Conservation (phyloP, 129 eudicot species). For the Kitagawia praeruptora region DNA sequence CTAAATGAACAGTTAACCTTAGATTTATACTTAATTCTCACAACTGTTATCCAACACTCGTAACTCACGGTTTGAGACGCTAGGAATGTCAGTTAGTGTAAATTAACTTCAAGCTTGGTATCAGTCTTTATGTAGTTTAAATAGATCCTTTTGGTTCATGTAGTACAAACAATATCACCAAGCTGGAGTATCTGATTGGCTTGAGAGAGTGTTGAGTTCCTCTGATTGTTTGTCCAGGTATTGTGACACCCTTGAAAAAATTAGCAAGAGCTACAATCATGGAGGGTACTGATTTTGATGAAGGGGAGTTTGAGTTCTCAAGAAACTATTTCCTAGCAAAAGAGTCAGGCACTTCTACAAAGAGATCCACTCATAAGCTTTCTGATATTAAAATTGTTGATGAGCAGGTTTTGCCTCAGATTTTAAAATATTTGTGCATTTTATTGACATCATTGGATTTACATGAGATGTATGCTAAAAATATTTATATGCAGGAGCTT, state of each 20-base stretch:
- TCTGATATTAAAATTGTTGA: constrained; percentile 72
- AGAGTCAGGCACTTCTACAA: constrained; percentile 60
- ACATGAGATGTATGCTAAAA: background rate
- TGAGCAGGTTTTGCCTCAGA: constrained; percentile 44
- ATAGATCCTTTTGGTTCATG: background rate
- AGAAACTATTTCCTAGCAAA: constrained; percentile 87
- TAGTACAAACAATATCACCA: background rate
- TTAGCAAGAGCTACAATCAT: constrained; percentile 21
- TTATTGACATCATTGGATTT: background rate
- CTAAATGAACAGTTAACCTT: background rate
- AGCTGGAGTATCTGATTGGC: background rate
- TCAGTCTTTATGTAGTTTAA: background rate
- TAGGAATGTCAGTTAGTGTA: background rate
- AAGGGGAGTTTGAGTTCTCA: constrained; percentile 82
- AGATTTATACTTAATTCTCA: background rate
- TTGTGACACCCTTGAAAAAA: background rate
- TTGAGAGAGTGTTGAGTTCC: background rate
- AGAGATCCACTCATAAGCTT: constrained; percentile 65
- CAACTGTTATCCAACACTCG: background rate
- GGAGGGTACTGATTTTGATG: constrained; percentile 54
- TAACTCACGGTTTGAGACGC: background rate
- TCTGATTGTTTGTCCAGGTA: background rate
- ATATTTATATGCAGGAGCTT: constrained; percentile 45
- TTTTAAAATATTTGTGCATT: background rate
- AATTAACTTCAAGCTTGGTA: background rate